Conservation (phyloP, 352 stramenopile genomes). For the Lagenidium giganteum region DNA sequence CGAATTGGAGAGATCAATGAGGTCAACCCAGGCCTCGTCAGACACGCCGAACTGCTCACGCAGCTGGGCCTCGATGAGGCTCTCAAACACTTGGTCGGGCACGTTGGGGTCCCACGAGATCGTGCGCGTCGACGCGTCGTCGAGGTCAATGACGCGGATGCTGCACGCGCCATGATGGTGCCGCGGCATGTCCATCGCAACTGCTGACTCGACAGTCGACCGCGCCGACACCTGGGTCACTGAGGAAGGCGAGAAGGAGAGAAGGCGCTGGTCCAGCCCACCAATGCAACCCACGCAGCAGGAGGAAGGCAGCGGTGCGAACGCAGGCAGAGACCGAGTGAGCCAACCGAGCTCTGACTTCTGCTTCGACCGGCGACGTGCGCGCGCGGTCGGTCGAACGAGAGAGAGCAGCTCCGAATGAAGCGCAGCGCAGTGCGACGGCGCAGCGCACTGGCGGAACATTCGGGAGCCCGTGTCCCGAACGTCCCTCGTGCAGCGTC, state of each 20-base stretch:
- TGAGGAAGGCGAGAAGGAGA: no score
- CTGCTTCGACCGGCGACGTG: no score
- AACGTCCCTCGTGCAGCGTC: no score
- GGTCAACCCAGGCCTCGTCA: conserved; percentile 73
- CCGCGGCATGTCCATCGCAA: not conserved
- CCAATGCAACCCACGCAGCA: conserved; percentile 1
- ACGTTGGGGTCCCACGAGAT: conserved; percentile 70
- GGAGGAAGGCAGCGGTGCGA: not conserved
- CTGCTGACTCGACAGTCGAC: no score
- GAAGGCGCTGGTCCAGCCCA: no score
- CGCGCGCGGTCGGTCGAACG: no score
- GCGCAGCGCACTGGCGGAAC: no score
- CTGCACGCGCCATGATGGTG: conserved; percentile 1
- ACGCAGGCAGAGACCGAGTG: not conserved
- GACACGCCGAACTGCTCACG: conserved; percentile 61
- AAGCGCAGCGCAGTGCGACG: no score
- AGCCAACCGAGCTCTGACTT: not conserved
- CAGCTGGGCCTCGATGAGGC: conserved; percentile 55
- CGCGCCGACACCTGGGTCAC: no score
- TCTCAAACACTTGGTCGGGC: conserved; percentile 69
- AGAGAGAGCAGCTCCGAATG: no score
- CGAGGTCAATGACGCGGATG: conserved; percentile 67
- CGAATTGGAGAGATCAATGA: conserved; percentile 70
- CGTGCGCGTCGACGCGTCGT: conserved; percentile 54
- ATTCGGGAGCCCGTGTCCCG: no score